Evolutionary conservation across 768 basidiomycete genomes (phyloP), one percentile per base, ranked within the genome.

Genomic region (Gloeophyllum trabeum): DNA sequence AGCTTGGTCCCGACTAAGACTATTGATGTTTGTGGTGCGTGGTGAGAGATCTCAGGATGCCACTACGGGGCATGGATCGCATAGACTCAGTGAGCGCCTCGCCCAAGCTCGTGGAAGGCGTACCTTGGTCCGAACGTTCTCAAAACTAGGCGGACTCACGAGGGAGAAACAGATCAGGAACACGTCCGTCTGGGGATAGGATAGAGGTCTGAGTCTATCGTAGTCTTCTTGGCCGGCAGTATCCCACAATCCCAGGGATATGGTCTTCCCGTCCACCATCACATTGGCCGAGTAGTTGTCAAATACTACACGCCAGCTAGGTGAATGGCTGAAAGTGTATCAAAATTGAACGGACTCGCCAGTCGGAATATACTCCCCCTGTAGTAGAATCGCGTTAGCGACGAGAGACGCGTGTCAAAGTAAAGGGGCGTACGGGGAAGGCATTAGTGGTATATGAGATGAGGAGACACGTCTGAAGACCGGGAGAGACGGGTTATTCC

Each of bases 181-280:
- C 45, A 99, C 92, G 61, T 99, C 94, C 34, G 96, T 98, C 66
- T 98, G 96, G 20, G 96, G 96, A 67, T 99, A 99, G 48, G 90
- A 94, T 53, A 99, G 75, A 40, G 96, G 96, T 52, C 96, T 82
- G 52, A 99, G 84, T 35, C 96, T 84, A 66, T 94, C 91, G 60
- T 94, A 99, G 69, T 99, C 94, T 64, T 99, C 96, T 66, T 99
- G 96, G 51, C 96, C 96, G 25, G 96, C 96, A n/a, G 96, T 99
- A 75, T 99, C 96, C 96, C 96, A 99, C 43, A 99, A 71, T 39
- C 94, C 94, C 43, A 98, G 79, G 46, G 91, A 96, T 57, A 98
- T 93, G 41, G 96, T 96, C 72, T 94, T 93, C 52, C 91, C 90
- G 54, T 99, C 96, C 37, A 99, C 96, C 82, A 97, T 91, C 43